phyloP scores from a whole-genome alignment of 2,329 filamentous ascomycete species.

The Sordariomycetes sp. region DNA sequence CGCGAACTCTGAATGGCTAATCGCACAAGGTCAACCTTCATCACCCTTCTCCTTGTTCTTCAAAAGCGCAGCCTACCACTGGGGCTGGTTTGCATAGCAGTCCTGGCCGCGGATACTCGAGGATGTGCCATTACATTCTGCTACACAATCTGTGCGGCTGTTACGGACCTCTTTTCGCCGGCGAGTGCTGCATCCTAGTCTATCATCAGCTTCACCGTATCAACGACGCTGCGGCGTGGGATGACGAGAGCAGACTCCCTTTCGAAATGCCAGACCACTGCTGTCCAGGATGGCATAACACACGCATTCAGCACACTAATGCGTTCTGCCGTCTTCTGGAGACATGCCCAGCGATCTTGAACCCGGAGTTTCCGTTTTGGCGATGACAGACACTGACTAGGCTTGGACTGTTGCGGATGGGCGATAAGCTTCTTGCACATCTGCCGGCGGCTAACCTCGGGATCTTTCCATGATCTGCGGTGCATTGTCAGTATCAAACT shows the following conservation, averaged over 20 bases:
- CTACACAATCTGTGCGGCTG: slow-evolving; percentile 17
- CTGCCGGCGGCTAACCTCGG: too few relatives aligned
- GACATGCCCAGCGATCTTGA: background rate
- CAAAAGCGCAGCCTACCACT: too few relatives aligned
- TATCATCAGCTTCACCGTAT: slow-evolving; percentile 16
- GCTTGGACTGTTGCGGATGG: background rate
- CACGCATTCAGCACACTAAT: background rate
- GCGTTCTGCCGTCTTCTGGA: background rate
- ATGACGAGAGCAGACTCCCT: slow-evolving; percentile 10
- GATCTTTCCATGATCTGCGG: too few relatives aligned
- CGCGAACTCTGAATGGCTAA: too few relatives aligned
- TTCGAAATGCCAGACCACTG: slow-evolving; percentile 15
- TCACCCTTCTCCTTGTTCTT: too few relatives aligned
- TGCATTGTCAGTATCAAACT: too few relatives aligned
- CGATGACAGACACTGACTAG: background rate
- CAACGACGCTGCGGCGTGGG: slow-evolving; percentile 15
- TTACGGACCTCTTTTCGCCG: slow-evolving; percentile 12
- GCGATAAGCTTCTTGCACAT: too few relatives aligned
- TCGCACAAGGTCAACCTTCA: too few relatives aligned
- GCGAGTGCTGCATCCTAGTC: slow-evolving; percentile 12
- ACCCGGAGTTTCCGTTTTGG: background rate
- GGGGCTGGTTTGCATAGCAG: too few relatives aligned
- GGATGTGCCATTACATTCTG: slow-evolving; percentile 21
- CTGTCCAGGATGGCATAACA: slow-evolving; percentile 15
- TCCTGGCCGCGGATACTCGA: too few relatives aligned